phyloP scores from a whole-genome alignment of 1,139 yeast genomes.

The Scheffersomyces lignicola region DNA sequence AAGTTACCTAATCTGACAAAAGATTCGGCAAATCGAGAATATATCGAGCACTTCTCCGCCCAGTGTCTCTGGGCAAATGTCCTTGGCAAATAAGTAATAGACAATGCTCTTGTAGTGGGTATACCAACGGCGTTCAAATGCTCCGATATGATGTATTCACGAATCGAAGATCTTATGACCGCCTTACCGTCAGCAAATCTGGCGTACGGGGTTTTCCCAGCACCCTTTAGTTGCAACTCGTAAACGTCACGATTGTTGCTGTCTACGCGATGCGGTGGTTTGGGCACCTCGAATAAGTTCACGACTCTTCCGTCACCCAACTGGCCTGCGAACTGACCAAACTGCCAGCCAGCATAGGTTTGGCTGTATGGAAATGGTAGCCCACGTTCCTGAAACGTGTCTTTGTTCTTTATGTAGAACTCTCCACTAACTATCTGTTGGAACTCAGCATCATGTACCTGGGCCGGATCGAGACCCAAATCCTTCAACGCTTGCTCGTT shows the following conservation, averaged over 20 bases:
- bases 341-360: slow-evolving; percentile 95
- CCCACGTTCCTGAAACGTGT: slow-evolving; percentile 29
- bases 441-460: slow-evolving; percentile 44
- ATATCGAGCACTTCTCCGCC: slow-evolving; percentile 82
- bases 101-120: slow-evolving; percentile 82
- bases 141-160: slow-evolving; percentile 88
- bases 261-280: slow-evolving; percentile 23
- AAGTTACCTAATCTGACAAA: slow-evolving; percentile 94
- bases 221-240: slow-evolving; percentile 85
- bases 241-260: slow-evolving; percentile 34
- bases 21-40: slow-evolving; percentile 77
- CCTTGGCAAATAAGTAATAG: slow-evolving; percentile 69
- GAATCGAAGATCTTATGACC: slow-evolving; percentile 77
- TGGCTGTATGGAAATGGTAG: slow-evolving; percentile 81
- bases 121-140: slow-evolving; percentile 78
- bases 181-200: slow-evolving; percentile 98
- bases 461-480: slow-evolving; percentile 50
- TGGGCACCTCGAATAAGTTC: slow-evolving; percentile 69
- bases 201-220: slow-evolving; percentile 88
- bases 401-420: slow-evolving; percentile 24
- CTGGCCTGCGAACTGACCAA: slow-evolving; percentile 96
- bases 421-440: slow-evolving; percentile 66
- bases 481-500: slow-evolving; percentile 64
- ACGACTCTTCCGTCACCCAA: slow-evolving; percentile 93
- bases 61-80: slow-evolving; percentile 73